These are phyloP conservation scores for Seiridium unicorne DNA, from an alignment of 2,329 filamentous ascomycete genomes.

Conservation along the genomic window DNA sequence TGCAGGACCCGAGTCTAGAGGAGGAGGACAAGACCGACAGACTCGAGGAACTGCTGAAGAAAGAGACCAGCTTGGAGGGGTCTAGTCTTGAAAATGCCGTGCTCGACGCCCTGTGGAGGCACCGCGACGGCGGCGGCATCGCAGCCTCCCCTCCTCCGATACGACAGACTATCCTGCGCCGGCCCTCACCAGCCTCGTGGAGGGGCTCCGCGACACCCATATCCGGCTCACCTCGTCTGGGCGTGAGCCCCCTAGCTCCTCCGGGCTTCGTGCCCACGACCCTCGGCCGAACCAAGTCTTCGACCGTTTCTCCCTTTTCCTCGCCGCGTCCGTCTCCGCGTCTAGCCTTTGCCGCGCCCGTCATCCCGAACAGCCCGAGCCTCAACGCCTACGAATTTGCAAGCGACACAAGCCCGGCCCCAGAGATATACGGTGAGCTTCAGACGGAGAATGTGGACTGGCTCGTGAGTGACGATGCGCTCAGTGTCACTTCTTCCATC, in stretches of 20 bases:
- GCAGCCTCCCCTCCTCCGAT: conserved; percentile 78
- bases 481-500: conserved; percentile 74
- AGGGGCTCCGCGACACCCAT: conserved; percentile 78
- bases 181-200: conserved; percentile 92
- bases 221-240: conserved; percentile 77
- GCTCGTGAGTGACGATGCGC: conserved; percentile 87
- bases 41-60: conserved; percentile 80
- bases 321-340: conserved; percentile 91
- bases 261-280: conserved; percentile 79
- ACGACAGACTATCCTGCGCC: conserved; percentile 84
- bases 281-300: conserved; percentile 75
- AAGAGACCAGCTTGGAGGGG: conserved; percentile 73
- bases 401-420: conserved; percentile 75
- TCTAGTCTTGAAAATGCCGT: conserved; percentile 83
- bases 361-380: conserved; percentile 89
- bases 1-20: conserved; percentile 78
- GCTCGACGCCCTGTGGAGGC: conserved; percentile 86
- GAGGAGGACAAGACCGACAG: conserved; percentile 96
- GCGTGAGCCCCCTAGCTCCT: conserved; percentile 78
- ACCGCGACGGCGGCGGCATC: conserved; percentile 63
- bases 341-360: conserved; percentile 83
- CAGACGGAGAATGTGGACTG: conserved; percentile 95
- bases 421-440: conserved; percentile 86
- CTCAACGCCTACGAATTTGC: conserved; percentile 94
- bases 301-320: conserved; percentile 83